Evolutionary conservation across 1,139 yeast genomes (phyloP).

Genomic region (Debaryomyces sp.): DNA sequence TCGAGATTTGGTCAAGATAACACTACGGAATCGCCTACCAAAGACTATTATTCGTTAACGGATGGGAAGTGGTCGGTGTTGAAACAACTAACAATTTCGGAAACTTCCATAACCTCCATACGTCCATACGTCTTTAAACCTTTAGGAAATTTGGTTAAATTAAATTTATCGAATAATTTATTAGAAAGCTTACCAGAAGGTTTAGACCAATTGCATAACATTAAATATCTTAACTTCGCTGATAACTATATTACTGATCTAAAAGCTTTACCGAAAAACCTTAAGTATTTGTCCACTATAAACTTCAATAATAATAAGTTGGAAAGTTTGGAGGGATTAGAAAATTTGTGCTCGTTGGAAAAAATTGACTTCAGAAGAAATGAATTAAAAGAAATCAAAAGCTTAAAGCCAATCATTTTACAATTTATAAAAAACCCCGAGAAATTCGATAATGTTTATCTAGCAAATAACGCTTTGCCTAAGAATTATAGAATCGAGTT

Average conservation of each 20-base stretch:
- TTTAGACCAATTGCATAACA: conserved; percentile 46
- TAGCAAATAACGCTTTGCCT: conserved; percentile 49
- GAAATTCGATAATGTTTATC: conserved; percentile 35
- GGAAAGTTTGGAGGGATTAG: conserved; percentile 49
- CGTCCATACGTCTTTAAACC: conserved; percentile 52
- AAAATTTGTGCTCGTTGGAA: conserved; percentile 47
- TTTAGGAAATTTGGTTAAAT: conserved; percentile 51
- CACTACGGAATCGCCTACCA: conserved; percentile 5
- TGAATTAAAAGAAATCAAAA: conserved; percentile 32
- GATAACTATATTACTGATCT: conserved; percentile 52
- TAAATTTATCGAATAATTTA: conserved; percentile 59
- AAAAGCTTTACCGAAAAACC: conserved; percentile 40
- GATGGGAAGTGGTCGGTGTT: conserved; percentile 55
- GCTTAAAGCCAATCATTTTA: conserved; percentile 39
- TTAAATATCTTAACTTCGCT: conserved; percentile 59
- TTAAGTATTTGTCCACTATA: conserved; percentile 49
- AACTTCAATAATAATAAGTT: conserved; percentile 59
- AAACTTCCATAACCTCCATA: conserved; percentile 52
- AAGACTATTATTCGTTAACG: conserved; percentile 30
- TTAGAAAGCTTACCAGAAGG: conserved; percentile 56
- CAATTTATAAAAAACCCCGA: conserved; percentile 36
- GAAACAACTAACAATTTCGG: conserved; percentile 59
- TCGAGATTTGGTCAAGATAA: conserved; percentile 1
- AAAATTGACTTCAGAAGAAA: conserved; percentile 63
- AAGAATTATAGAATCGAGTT: conserved; percentile 56